phyloP scores from a whole-genome alignment of 495 filamentous ascomycete genomes.

The Bathelium albidoporum region DNA sequence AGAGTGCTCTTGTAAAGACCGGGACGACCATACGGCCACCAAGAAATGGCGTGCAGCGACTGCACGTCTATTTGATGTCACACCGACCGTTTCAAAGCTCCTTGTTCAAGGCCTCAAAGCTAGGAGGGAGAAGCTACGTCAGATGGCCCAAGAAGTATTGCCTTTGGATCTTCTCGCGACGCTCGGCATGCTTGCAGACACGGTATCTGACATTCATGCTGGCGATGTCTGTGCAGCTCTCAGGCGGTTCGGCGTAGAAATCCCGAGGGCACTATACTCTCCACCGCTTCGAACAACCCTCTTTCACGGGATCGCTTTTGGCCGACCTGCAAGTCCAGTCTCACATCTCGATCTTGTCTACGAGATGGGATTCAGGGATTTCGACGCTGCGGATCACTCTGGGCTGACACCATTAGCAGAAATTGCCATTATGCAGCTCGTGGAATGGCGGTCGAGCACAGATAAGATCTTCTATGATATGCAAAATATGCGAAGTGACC shows the following conservation, averaged over 20 bases:
- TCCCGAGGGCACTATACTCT: neutral
- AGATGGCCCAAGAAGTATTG: neutral
- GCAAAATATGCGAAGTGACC: neutral
- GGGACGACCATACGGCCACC: neutral
- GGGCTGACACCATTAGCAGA: neutral
- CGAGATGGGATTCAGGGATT: neutral
- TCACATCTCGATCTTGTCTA: neutral
- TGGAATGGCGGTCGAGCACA: neutral
- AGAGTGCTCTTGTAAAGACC: neutral
- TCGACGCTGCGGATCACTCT: neutral
- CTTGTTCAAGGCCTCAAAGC: neutral
- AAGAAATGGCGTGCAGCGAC: neutral
- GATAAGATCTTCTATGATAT: neutral
- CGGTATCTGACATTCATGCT: neutral
- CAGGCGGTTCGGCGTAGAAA: neutral
- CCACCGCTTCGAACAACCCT: neutral
- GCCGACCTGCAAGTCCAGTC: neutral
- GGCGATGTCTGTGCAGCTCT: neutral
- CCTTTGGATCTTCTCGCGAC: neutral
- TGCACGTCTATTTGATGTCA: neutral
- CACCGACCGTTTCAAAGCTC: neutral
- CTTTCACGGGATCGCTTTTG: neutral
- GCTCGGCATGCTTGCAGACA: neutral
- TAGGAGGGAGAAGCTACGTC: neutral
- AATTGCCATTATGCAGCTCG: neutral